Conservation (phyloP, 2,329 filamentous ascomycete genomes). For the Verticillium tricorpus region DNA sequence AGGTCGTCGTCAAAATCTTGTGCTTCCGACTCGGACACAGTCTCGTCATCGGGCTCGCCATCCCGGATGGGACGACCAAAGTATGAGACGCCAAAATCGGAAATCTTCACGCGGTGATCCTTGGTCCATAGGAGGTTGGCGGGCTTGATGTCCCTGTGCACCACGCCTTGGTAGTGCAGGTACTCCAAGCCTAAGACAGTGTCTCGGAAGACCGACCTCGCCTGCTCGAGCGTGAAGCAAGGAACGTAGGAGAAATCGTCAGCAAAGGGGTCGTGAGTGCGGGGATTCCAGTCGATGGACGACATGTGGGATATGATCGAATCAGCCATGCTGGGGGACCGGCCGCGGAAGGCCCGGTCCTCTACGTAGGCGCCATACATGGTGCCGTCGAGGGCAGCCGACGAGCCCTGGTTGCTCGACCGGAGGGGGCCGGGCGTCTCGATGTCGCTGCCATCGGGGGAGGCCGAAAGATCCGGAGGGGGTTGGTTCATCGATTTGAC, state of each 20-base stretch:
- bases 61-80: constrained; percentile 84
- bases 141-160: constrained; percentile 81
- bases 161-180: constrained; percentile 80
- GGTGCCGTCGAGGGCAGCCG: constrained; percentile 65
- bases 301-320: constrained; percentile 70
- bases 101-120: constrained; percentile 90
- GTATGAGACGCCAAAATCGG: constrained; percentile 97
- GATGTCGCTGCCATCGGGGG: constrained; percentile 41
- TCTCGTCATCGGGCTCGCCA: constrained; percentile 72
- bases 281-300: constrained; percentile 54
- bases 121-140: constrained; percentile 87
- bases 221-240: constrained; percentile 80
- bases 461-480: constrained; percentile 6
- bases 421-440: constrained; percentile 49
- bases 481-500: constrained; percentile 28
- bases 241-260: constrained; percentile 93
- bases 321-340: constrained; percentile 76
- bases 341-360: constrained; percentile 56
- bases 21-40: constrained; percentile 73
- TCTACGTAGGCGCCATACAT: constrained; percentile 69
- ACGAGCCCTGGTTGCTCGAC: constrained; percentile 43
- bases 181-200: constrained; percentile 93
- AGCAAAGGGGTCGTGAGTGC: constrained; percentile 62
- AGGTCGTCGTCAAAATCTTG: constrained; percentile 87
- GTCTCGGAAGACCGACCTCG: constrained; percentile 82